Evolutionary conservation across 768 basidiomycete species (phyloP).

Genomic region (Lactarius tabidus): DNA sequence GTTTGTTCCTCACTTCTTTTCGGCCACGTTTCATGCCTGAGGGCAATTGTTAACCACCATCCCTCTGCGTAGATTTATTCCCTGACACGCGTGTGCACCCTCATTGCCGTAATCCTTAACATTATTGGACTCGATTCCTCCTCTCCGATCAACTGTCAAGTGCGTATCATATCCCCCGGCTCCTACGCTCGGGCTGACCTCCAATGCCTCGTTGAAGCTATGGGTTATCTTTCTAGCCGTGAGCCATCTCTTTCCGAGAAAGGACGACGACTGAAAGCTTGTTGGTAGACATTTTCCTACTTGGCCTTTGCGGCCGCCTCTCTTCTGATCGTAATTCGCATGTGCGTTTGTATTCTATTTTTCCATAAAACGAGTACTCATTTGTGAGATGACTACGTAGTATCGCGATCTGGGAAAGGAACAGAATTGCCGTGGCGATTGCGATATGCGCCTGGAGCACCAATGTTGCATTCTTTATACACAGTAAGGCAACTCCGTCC

Average conservation of each 20-base stretch:
- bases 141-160: slow-evolving; percentile 9
- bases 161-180: background rate
- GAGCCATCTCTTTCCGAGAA: background rate
- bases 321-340: slow-evolving; percentile 9
- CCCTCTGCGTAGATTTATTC: slow-evolving; percentile 9
- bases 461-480: slow-evolving; percentile 3
- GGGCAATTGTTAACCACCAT: background rate
- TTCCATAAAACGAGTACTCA: background rate
- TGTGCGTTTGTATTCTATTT: background rate
- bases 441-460: background rate
- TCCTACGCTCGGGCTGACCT: background rate
- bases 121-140: background rate
- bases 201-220: background rate
- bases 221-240: background rate
- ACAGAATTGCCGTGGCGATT: background rate
- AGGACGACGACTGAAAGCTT: background rate
- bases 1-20: background rate
- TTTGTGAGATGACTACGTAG: background rate
- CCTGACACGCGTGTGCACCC: slow-evolving; percentile 1
- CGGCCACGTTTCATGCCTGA: too few species aligned
- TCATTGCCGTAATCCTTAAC: background rate
- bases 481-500: background rate
- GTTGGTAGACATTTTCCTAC: background rate
- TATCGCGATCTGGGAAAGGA: slow-evolving; percentile 6
- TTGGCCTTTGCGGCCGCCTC: background rate